phyloP scores from a whole-genome alignment of 495 filamentous ascomycete genomes.

The Penicillium verhagenii region DNA sequence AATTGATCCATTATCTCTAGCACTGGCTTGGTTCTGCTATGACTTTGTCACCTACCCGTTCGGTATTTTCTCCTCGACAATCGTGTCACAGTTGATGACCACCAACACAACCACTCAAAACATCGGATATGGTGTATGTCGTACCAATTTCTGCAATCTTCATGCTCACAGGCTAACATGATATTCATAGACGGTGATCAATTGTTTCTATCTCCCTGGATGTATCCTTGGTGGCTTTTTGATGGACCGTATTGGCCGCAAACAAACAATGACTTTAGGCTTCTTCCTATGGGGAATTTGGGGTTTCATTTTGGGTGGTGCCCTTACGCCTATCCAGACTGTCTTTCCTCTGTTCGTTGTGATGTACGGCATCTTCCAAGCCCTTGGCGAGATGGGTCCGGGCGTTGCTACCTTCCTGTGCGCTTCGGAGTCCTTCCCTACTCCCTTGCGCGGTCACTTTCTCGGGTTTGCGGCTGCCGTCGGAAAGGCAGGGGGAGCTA shows the following conservation, averaged over 20 bases:
- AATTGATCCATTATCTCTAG: background rate
- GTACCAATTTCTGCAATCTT: background rate
- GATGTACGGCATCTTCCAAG: slow-evolving; percentile 51
- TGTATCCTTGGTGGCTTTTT: slow-evolving; percentile 46
- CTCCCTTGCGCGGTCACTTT: slow-evolving; percentile 49
- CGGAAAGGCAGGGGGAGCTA: slow-evolving; percentile 50
- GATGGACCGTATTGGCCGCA: slow-evolving; percentile 49
- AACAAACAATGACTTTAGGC: slow-evolving; percentile 46
- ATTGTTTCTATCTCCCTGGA: slow-evolving; percentile 50
- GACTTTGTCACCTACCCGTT: slow-evolving; percentile 45
- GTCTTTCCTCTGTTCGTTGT: slow-evolving; percentile 51
- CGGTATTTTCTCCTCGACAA: slow-evolving; percentile 39
- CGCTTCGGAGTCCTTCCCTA: slow-evolving; percentile 49
- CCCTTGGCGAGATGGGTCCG: slow-evolving; percentile 48
- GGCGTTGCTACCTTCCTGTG: slow-evolving; percentile 47
- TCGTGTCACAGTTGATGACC: slow-evolving; percentile 34
- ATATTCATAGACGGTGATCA: slow-evolving; percentile 36
- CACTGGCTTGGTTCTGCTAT: slow-evolving; percentile 41
- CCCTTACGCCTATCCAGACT: slow-evolving; percentile 38
- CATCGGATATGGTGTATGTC: background rate
- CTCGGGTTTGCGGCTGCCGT: slow-evolving; percentile 48
- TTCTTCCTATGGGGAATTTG: slow-evolving; percentile 41
- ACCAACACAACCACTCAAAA: slow-evolving; percentile 26
- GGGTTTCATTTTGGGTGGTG: slow-evolving; percentile 50
- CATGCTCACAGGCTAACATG: background rate